Evolutionary conservation across 2,329 filamentous ascomycete species (phyloP).

Genomic region (Pseudopithomyces maydicus): DNA sequence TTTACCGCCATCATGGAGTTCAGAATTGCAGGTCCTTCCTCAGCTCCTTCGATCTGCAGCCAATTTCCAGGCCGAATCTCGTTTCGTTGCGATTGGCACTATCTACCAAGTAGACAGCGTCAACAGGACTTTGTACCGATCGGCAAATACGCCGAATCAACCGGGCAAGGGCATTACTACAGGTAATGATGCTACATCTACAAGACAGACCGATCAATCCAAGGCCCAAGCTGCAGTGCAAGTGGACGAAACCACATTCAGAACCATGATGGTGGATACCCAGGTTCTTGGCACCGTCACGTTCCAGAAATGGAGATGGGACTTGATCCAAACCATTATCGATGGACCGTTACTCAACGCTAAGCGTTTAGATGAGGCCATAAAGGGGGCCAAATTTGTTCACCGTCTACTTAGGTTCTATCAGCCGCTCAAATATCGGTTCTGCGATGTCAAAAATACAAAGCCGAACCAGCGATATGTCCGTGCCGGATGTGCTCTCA

Average conservation of each 20-base stretch:
- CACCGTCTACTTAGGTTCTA: slow-evolving; percentile 95
- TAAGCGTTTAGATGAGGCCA: slow-evolving; percentile 90
- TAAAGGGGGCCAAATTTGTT: slow-evolving; percentile 94
- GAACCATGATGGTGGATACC: slow-evolving; percentile 72
- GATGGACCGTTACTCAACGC: slow-evolving; percentile 90
- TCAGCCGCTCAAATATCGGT: slow-evolving; percentile 94
- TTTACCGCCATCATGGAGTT: slow-evolving; percentile 80
- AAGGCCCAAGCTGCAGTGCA: slow-evolving; percentile 63
- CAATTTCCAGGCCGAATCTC: slow-evolving; percentile 70
- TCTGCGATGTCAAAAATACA: slow-evolving; percentile 87
- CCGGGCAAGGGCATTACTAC: slow-evolving; percentile 28
- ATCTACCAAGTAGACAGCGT: slow-evolving; percentile 99
- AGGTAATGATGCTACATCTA: slow-evolving; percentile 25
- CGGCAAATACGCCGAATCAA: slow-evolving; percentile 56
- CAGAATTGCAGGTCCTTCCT: slow-evolving; percentile 83
- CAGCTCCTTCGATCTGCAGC: slow-evolving; percentile 80
- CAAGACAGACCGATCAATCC: slow-evolving; percentile 49
- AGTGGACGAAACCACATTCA: slow-evolving; percentile 69
- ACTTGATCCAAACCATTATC: slow-evolving; percentile 85
- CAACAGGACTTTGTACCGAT: slow-evolving; percentile 87
- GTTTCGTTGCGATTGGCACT: slow-evolving; percentile 83
- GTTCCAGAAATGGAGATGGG: slow-evolving; percentile 97
- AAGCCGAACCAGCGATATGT: slow-evolving; percentile 95
- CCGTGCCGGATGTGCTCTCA: slow-evolving; percentile 82
- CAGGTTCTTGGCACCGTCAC: slow-evolving; percentile 88